Percentiles rank a stretch among this genome's conserved stretches.
phyloP scores from a whole-genome alignment of 2,329 filamentous ascomycete species.

The Raffaelea albimanens region DNA sequence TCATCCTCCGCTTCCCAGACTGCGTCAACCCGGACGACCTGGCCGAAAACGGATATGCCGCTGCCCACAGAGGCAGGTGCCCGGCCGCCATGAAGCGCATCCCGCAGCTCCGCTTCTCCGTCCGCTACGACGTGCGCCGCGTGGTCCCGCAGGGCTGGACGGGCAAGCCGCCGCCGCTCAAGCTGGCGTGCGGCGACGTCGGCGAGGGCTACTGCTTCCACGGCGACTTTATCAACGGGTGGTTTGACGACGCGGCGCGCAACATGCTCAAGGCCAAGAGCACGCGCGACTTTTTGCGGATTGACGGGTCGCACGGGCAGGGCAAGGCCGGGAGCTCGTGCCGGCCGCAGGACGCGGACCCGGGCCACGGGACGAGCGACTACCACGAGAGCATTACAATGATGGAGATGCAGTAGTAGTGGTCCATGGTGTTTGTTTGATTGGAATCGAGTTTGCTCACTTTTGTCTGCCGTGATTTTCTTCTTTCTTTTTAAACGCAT shows the following conservation, averaged over 20 bases:
- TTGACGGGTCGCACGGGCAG: slow-evolving; percentile 23
- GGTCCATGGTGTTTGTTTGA: too few relatives aligned
- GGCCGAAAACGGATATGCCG: slow-evolving; percentile 16
- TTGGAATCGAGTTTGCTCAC: slow-evolving; percentile 12
- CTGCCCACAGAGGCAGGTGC: slow-evolving; percentile 19
- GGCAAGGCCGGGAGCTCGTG: slow-evolving; percentile 20
- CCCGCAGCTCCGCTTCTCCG: slow-evolving; percentile 35
- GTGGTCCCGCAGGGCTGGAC: slow-evolving; percentile 33
- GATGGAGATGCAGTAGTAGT: too few relatives aligned
- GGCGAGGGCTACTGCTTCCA: slow-evolving; percentile 29
- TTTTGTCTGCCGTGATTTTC: not conserved
- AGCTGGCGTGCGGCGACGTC: slow-evolving; percentile 26
- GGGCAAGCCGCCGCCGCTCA: slow-evolving; percentile 33
- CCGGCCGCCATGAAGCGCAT: slow-evolving; percentile 32
- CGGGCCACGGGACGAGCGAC: slow-evolving; percentile 23
- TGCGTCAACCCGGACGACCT: slow-evolving; percentile 29
- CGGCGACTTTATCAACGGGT: slow-evolving; percentile 36
- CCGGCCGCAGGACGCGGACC: slow-evolving; percentile 34
- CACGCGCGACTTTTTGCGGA: slow-evolving; percentile 17
- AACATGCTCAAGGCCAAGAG: slow-evolving; percentile 26
- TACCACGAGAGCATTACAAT: too few relatives aligned
- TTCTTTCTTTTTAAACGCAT: not conserved
- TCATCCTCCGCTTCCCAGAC: slow-evolving; percentile 32
- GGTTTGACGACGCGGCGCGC: slow-evolving; percentile 28
- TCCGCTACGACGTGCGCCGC: slow-evolving; percentile 32